Conservation (phyloP, 495 filamentous ascomycete species). For the Aspergillus mulundensis region DNA sequence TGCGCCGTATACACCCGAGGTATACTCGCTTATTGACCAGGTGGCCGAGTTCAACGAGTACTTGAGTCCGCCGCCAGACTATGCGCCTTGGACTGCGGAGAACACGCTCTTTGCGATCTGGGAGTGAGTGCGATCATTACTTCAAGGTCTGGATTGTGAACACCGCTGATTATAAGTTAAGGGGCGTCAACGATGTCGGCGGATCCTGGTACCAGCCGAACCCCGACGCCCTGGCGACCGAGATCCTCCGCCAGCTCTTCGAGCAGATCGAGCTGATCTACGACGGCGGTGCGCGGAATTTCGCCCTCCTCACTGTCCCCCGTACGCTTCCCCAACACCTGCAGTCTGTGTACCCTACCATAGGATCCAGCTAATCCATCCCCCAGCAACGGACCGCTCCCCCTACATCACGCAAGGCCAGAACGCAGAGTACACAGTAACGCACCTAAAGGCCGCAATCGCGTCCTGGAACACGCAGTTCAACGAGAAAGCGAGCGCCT, state of each 20-base stretch:
- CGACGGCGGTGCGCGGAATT: conserved; percentile 3
- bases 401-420: conserved; percentile 2
- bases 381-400: conserved; percentile 6
- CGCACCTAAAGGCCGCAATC: background rate
- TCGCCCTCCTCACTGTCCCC: conserved; percentile 5
- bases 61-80: background rate
- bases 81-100: conserved; percentile 1
- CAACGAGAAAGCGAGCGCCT: background rate
- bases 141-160: background rate
- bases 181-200: conserved; percentile 12
- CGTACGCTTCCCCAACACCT: background rate
- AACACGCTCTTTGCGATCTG: conserved; percentile 8
- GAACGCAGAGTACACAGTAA: conserved; percentile 4
- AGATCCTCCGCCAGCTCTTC: conserved; percentile 12
- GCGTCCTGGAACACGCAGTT: conserved; percentile 8
- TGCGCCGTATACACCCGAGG: conserved; percentile 6
- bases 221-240: background rate
- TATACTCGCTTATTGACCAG: conserved; percentile 11
- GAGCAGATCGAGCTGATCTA: conserved; percentile 11
- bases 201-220: conserved; percentile 8
- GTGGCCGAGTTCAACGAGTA: conserved; percentile 4
- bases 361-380: background rate
- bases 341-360: too few species aligned
- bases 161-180: background rate
- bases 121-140: background rate